phyloP scores from a whole-genome alignment of 2,329 filamentous ascomycete species.

The Epichloe uncinata region DNA sequence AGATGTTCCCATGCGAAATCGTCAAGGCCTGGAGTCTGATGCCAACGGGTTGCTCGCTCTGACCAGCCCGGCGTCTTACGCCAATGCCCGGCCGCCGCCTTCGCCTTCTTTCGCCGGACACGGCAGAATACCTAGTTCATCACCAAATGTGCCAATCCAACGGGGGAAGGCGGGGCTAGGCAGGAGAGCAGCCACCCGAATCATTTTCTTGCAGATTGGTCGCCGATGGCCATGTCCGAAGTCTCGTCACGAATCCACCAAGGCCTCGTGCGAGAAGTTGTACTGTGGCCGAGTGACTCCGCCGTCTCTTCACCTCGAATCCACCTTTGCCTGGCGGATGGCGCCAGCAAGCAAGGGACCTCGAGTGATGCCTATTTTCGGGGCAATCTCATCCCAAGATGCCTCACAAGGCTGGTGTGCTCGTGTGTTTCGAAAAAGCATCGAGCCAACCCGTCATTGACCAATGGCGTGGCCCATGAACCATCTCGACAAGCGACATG shows the following conservation, averaged over 20 bases:
- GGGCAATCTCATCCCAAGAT: background rate
- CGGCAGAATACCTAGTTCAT: background rate
- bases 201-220: background rate
- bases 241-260: background rate
- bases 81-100: too few species aligned
- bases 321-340: conserved; percentile 1
- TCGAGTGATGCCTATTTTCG: background rate
- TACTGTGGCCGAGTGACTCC: background rate
- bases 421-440: background rate
- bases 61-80: too few species aligned
- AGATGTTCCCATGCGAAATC: too few species aligned
- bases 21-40: too few species aligned
- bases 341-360: background rate
- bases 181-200: background rate
- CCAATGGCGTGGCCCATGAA: background rate
- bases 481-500: background rate
- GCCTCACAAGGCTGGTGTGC: background rate
- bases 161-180: background rate
- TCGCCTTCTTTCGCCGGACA: background rate
- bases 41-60: too few species aligned
- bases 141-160: too few species aligned
- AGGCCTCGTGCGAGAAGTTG: background rate
- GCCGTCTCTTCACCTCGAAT: background rate
- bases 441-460: background rate
- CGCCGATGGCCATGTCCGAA: background rate